Base-by-base conservation (phyloP, 2,329 filamentous ascomycete genomes). In the Verruconis gallopava region DNA sequence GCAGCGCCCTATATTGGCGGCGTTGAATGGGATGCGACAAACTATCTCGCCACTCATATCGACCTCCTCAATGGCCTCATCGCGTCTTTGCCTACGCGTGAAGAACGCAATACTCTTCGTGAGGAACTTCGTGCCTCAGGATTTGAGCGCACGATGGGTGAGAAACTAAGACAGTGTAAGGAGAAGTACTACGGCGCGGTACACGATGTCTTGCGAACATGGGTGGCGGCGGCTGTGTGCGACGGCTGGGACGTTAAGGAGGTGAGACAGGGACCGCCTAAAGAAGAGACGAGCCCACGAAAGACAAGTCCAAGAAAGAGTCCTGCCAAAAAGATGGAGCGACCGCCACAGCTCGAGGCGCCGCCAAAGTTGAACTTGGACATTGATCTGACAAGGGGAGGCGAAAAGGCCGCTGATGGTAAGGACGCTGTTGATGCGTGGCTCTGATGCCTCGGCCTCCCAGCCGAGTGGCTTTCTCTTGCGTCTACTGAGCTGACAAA, bases 21-120 rank as follows among this genome's bases (percentile, higher is more conserved):
- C 42, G 91, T 96, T 6, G 91, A 98, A 62, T 96, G 91, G 91
- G 91, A 96, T 57, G 91, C 91, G 2, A 96, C 91, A 6, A 95
- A 94, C 61, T 96, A 96, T 58, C 71, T 96, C 9, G 85, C 89
- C 14, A 84, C 83, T 0, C 89, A 98, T 55, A 71, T 98, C 6
- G 91, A 96, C 55, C 77, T 98, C 9, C 65, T 96, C 52, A 98
- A 96, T 55, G 89, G 85, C 21, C 76, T 96, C 44, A 65, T 96
- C 44, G 85, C 89, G 1, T 89, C 81, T 45, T 73, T 91, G 1
- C 80, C 84, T 1, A 79, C 78, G 0, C 52, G 57, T 2, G 61
- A 72, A 18, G 78, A 82, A 44, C 82, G 91, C 46, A 95, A 94
- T 60, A 57, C 64, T 1, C 71, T 96, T 9, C 81, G 91, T n/a